Evolutionary conservation across 2,329 filamentous ascomycete species (phyloP).

Genomic region (Apiospora malaysiana): DNA sequence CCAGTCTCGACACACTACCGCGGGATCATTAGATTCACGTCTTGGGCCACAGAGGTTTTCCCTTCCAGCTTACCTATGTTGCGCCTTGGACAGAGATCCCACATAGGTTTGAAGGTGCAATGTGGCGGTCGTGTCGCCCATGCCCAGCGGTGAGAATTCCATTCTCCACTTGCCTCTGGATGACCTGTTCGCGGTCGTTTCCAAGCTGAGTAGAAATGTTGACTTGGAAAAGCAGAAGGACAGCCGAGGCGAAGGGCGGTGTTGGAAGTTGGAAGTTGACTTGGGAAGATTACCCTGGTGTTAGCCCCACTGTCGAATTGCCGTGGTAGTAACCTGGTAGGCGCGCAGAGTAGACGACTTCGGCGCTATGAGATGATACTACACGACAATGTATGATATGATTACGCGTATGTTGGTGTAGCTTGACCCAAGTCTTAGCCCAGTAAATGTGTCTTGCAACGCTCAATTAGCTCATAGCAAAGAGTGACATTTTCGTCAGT

Average conservation of each 20-base stretch:
- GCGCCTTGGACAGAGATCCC: background rate
- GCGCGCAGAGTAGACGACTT: background rate
- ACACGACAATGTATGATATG: background rate
- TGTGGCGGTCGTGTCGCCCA: background rate
- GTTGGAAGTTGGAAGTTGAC: background rate
- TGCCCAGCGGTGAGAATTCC: background rate
- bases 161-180: background rate
- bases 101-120: background rate
- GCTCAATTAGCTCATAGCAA: background rate
- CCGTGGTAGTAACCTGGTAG: background rate
- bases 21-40: background rate
- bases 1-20: slow-evolving; percentile 23
- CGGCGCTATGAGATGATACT: background rate
- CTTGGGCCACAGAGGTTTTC: background rate
- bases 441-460: background rate
- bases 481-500: background rate
- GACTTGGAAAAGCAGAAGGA: background rate
- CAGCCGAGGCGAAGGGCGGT: background rate
- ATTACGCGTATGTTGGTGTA: background rate
- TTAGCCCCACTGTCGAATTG: slow-evolving; percentile 11
- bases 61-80: background rate
- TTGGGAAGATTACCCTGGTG: background rate
- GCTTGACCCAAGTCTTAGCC: background rate
- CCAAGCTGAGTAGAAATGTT: background rate
- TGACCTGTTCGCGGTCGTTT: background rate